phyloP scores from a whole-genome alignment of 805 yeast genomes.

The Cyberlindnera americana region DNA sequence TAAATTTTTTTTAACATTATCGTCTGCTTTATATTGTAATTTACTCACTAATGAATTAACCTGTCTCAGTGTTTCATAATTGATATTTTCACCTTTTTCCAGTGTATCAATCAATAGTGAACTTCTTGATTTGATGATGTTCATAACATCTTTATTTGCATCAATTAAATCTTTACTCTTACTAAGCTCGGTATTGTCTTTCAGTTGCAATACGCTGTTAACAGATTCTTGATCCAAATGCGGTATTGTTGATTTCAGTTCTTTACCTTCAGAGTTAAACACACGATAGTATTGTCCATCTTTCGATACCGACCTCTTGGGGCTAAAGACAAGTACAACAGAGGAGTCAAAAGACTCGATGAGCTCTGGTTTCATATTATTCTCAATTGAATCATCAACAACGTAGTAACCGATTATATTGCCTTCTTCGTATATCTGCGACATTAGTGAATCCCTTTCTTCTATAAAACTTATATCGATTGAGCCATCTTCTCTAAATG shows the following conservation, averaged over 20 bases:
- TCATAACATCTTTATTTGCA: constrained; percentile 9
- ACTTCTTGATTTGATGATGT: constrained; percentile 6
- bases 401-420: constrained; percentile 13
- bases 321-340: constrained; percentile 9
- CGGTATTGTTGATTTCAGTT: constrained; percentile 3
- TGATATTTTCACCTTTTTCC: not conserved
- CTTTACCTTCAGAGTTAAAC: constrained; percentile 3
- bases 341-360: not conserved
- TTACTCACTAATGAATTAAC: constrained; percentile 22
- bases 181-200: constrained; percentile 7
- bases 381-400: constrained; percentile 1
- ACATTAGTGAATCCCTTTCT: constrained; percentile 12
- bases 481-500: not conserved
- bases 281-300: constrained; percentile 15
- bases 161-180: constrained; percentile 12
- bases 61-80: constrained; percentile 14
- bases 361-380: not conserved
- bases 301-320: constrained; percentile 6
- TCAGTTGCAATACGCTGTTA: constrained; percentile 10
- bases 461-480: constrained; percentile 4
- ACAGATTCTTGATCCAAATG: constrained; percentile 14
- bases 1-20: constrained; percentile 13
- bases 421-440: constrained; percentile 18
- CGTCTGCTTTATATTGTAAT: constrained; percentile 20
- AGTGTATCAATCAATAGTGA: constrained; percentile 1